Evolutionary conservation across 306 rosid genomes (phyloP).

Genomic region (Pachyrhizus erosus): DNA sequence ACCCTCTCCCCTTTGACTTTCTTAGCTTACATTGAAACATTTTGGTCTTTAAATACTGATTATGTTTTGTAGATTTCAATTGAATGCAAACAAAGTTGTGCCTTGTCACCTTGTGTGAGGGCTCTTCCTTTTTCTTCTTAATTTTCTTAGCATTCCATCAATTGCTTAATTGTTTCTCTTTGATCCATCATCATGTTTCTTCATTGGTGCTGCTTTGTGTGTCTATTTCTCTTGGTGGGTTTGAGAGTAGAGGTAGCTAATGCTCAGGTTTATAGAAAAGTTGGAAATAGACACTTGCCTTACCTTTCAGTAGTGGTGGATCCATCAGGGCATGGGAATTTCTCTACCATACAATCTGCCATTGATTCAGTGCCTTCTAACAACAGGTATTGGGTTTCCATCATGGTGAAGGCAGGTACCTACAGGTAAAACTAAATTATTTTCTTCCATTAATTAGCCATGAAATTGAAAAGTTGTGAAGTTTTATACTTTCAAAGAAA

Average conservation of each 20-base stretch:
- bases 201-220: conserved; percentile 20
- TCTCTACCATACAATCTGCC: conserved; percentile 76
- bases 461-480: not conserved
- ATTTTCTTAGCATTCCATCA: not conserved
- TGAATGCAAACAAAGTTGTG: not conserved
- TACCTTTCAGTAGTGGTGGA: conserved; percentile 54
- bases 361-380: conserved; percentile 68
- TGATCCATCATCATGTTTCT: conserved; percentile 35
- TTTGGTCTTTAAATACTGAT: conserved; percentile 17
- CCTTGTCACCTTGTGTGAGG: not conserved
- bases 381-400: conserved; percentile 63
- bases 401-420: conserved; percentile 62
- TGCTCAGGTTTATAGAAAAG: conserved; percentile 41
- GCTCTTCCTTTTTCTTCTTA: not conserved
- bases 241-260: conserved; percentile 30
- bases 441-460: not conserved
- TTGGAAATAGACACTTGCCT: conserved; percentile 36
- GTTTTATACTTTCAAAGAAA: too few relatives aligned
- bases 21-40: not conserved
- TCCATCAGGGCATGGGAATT: conserved; percentile 53
- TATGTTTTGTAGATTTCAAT: not conserved
- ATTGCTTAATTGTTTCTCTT: not conserved
- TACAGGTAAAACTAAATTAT: conserved; percentile 57
- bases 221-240: conserved; percentile 32
- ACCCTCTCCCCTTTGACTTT: conserved; percentile 14